Base-by-base conservation (phyloP, 2,329 filamentous ascomycete species). In the Aaosphaeria pasadenensis region DNA sequence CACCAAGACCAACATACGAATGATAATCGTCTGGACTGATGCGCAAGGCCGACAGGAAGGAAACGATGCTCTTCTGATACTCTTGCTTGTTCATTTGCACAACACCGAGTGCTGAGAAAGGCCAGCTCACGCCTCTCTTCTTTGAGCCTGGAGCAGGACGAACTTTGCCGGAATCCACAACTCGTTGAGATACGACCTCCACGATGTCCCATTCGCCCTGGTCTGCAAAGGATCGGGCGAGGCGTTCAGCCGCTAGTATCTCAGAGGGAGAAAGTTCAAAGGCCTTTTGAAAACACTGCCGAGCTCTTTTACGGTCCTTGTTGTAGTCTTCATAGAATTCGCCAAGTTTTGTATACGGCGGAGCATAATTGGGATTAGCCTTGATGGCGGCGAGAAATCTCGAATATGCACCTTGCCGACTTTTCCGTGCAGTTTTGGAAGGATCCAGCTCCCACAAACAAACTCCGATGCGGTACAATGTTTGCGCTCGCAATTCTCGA, bases 131-230 rank as follows among this genome's bases (percentile, higher is more conserved):
- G 1, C 91, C 90, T 70, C 89, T 92, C 59, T 88, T 86, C 77
- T 95, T 96, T 1, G 92, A 96, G 1, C 95, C 94, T 7, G 94
- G 92, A 1, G 91, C 85, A 28, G 91, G 89, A 56, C 87, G 88
- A 38, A 92, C 89, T 69, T 91, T 94, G 46, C 94, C 94, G n/a
- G 92, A 96, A 53, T 96, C 89, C 3, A 97, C 86, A 1, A 96
- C 88, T 44, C 95, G 84, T 66, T 91, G 88, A 1, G 94, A 88
- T 31, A 99, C 86, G 17, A 95, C 83, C 72, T 97, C 94, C 6
- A 99, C 95, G 44, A 95, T 84, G 56, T 97, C 94, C 94, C 94
- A 99, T 62, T 99, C 94, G 35, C 88, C 85, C 56, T 91, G 86
- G 46, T 95, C 85, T 0, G 95, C 92, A 67, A 96, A 99, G 0